Conservation (phyloP, 2,329 filamentous ascomycete species). For the Penicillium crustosum region DNA sequence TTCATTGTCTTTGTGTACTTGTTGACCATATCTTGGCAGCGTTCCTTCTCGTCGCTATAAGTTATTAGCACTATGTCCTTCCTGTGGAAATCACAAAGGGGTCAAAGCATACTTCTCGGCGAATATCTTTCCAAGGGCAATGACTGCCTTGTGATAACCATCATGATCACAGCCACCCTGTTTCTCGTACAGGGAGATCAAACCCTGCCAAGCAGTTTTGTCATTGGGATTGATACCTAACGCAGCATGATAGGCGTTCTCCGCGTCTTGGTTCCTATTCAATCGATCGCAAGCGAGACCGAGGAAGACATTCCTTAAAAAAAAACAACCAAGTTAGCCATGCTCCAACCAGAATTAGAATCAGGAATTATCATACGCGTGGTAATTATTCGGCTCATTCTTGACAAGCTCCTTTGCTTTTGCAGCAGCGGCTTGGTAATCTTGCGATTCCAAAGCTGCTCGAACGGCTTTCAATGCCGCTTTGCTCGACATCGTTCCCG, state of each 20-base stretch:
- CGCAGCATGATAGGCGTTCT: slow-evolving; percentile 72
- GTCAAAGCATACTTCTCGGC: slow-evolving; percentile 56
- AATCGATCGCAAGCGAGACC: slow-evolving; percentile 82
- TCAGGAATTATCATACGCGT: slow-evolving; percentile 59
- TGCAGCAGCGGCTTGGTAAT: slow-evolving; percentile 72
- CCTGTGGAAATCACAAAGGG: background rate
- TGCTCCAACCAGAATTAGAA: slow-evolving; percentile 1
- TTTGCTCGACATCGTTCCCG: slow-evolving; percentile 55
- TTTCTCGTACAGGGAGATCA: slow-evolving; percentile 81
- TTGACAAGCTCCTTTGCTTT: slow-evolving; percentile 69
- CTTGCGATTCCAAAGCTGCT: slow-evolving; percentile 71
- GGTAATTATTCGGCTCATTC: slow-evolving; percentile 75
- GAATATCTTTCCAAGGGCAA: slow-evolving; percentile 74
- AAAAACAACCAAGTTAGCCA: slow-evolving; percentile 13
- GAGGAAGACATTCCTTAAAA: slow-evolving; percentile 70
- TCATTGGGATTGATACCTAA: slow-evolving; percentile 71
- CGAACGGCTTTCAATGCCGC: slow-evolving; percentile 78
- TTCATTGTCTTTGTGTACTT: slow-evolving; percentile 76
- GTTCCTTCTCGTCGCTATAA: slow-evolving; percentile 56
- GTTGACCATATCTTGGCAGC: slow-evolving; percentile 66
- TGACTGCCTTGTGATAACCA: slow-evolving; percentile 70
- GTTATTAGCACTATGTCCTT: slow-evolving; percentile 15
- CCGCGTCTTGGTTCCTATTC: slow-evolving; percentile 68
- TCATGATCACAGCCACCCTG: slow-evolving; percentile 68
- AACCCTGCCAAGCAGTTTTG: slow-evolving; percentile 84